phyloP scores from a whole-genome alignment of 441 rosid genomes.

The Populus tomentosa region DNA sequence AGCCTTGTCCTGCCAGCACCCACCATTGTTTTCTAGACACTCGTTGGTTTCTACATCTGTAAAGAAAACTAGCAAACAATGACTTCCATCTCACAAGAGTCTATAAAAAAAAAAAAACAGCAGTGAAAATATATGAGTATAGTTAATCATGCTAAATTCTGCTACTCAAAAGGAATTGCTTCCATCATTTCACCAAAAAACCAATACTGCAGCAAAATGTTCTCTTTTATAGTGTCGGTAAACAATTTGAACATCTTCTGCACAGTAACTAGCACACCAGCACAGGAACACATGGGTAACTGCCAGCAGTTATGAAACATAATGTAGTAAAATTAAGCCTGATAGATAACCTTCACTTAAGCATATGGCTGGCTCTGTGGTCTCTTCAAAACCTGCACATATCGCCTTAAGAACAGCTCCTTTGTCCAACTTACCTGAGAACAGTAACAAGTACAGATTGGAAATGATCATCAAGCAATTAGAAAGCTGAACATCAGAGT shows the following conservation, averaged over 20 bases:
- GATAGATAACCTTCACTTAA: conserved; percentile 58
- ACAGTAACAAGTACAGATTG: conserved; percentile 9
- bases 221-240: not conserved
- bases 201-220: not conserved
- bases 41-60: conserved; percentile 89
- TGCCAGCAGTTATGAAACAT: not conserved
- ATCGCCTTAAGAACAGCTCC: conserved; percentile 86
- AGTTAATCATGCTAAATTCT: no score
- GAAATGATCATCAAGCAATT: conserved; percentile 4
- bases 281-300: not conserved
- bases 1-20: conserved; percentile 85
- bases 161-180: no score
- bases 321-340: not conserved
- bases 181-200: not conserved
- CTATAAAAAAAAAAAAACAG: not conserved
- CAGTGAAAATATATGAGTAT: no score
- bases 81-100: conserved; percentile 1
- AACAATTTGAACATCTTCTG: not conserved
- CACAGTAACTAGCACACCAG: not conserved
- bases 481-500: not conserved
- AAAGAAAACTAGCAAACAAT: conserved; percentile 6
- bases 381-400: conserved; percentile 88
- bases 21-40: conserved; percentile 79
- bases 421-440: conserved; percentile 76
- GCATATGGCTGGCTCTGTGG: conserved; percentile 83